Percentiles rank a stretch among this genome's conserved stretches.
Conservation (phyloP, 129 eudicot genomes). For the Artemisia argyi region DNA sequence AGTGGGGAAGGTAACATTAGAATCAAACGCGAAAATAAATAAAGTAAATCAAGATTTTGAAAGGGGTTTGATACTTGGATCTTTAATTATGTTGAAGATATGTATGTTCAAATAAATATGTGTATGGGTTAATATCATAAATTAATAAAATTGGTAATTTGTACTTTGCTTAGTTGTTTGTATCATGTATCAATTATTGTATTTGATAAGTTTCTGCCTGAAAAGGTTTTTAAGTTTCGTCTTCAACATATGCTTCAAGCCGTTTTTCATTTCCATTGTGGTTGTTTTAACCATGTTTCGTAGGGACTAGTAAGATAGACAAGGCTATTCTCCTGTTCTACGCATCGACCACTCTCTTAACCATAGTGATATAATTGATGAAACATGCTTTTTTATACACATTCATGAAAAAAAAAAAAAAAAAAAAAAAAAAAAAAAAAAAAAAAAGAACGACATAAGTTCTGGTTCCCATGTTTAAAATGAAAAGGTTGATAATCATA, state of each 20-base stretch:
- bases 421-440: too few relatives aligned
- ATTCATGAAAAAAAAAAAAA: too few relatives aligned
- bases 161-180: neutral
- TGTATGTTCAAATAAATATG: conserved; percentile 7
- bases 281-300: too few relatives aligned
- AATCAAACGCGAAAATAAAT: neutral
- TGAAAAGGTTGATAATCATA: conserved; percentile 10
- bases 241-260: neutral
- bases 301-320: too few relatives aligned
- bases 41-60: conserved; percentile 2
- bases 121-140: neutral
- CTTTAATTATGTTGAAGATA: conserved; percentile 15
- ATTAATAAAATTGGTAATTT: neutral
- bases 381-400: neutral
- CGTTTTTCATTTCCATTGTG: neutral
- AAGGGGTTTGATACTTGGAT: neutral
- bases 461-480: neutral
- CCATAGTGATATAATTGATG: too few relatives aligned
- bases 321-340: too few relatives aligned
- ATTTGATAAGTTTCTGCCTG: too few relatives aligned
- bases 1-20: conserved; percentile 16
- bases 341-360: too few relatives aligned
- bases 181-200: neutral
- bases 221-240: neutral
- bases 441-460: too few relatives aligned